Conservation (phyloP, 345 rosid species). For the Citrus unshiu region DNA sequence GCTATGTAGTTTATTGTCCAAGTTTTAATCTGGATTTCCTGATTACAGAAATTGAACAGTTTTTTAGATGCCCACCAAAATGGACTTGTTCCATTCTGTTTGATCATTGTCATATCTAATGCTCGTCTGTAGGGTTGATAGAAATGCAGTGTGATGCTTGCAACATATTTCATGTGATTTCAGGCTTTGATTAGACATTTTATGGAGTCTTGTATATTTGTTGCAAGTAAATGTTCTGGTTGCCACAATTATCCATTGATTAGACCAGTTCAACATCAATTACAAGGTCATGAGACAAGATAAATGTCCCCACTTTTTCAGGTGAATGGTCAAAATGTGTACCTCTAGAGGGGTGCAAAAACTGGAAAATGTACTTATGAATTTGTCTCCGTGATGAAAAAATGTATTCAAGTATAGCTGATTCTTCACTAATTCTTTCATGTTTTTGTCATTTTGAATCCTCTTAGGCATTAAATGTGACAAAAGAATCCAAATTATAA, state of each 20-base stretch:
- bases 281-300: neutral
- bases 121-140: constrained; percentile 6
- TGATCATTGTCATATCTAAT: neutral
- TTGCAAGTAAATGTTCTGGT: neutral
- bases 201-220: neutral
- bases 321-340: neutral
- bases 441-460: neutral
- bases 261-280: neutral
- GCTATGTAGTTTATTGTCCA: constrained; percentile 9
- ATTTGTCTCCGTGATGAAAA: neutral
- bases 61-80: neutral
- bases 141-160: constrained; percentile 12
- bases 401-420: neutral
- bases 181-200: neutral
- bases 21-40: constrained; percentile 5
- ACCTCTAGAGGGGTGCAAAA: neutral
- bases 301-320: neutral
- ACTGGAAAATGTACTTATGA: neutral
- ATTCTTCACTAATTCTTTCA: neutral
- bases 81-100: neutral
- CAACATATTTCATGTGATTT: neutral
- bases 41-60: neutral
- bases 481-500: neutral
- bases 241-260: neutral
- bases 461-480: neutral